phyloP scores from a whole-genome alignment of 2,329 filamentous ascomycete genomes.

The Trichoderma sp. region DNA sequence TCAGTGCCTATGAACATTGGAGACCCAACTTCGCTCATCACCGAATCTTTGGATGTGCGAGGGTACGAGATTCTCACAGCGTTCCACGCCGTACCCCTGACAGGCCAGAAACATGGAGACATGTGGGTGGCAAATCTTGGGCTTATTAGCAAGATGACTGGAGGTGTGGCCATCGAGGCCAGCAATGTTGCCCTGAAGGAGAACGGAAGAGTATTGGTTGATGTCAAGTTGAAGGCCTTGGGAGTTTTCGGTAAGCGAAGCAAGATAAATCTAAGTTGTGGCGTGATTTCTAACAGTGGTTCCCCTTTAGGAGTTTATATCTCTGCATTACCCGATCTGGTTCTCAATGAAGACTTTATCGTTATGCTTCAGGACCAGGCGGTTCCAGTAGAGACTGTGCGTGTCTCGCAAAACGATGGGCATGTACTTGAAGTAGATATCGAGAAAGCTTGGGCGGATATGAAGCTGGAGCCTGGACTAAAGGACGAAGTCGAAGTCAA shows the following conservation, averaged over 20 bases:
- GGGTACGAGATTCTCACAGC: constrained; percentile 82
- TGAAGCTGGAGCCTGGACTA: constrained; percentile 69
- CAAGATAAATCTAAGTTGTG: background rate
- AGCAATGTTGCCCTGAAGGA: constrained; percentile 53
- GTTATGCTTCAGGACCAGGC: constrained; percentile 69
- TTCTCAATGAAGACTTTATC: constrained; percentile 65
- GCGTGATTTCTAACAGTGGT: background rate
- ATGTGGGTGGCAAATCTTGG: constrained; percentile 69
- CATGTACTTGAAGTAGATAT: constrained; percentile 75
- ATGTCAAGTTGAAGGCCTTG: constrained; percentile 73
- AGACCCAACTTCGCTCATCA: constrained; percentile 51
- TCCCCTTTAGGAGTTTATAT: constrained; percentile 64
- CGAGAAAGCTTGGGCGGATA: constrained; percentile 71
- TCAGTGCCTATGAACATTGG: constrained; percentile 49
- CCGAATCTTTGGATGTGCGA: constrained; percentile 58
- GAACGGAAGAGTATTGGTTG: constrained; percentile 62
- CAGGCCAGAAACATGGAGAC: constrained; percentile 32
- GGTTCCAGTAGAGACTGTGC: constrained; percentile 65
- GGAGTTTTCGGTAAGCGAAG: constrained; percentile 61
- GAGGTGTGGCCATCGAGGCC: constrained; percentile 70
- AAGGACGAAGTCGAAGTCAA: constrained; percentile 75
- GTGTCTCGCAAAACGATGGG: constrained; percentile 47
- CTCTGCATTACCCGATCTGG: constrained; percentile 60
- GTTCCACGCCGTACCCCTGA: constrained; percentile 62
- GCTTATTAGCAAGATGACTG: constrained; percentile 84